Conservation (phyloP, 2,329 filamentous ascomycete genomes). For the Sporothrix curviconia region DNA sequence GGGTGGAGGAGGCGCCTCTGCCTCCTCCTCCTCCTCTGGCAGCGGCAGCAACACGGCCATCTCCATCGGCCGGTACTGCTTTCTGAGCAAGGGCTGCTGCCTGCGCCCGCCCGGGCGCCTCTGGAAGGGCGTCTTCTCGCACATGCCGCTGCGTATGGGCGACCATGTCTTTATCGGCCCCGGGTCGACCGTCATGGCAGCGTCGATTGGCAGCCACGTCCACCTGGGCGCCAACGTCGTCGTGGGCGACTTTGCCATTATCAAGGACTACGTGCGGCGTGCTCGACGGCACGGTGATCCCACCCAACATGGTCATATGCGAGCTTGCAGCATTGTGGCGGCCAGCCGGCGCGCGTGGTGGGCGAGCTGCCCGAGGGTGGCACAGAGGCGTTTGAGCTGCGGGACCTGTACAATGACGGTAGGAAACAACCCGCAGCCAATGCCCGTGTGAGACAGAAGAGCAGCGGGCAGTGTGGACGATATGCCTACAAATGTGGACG, state of each 20-base stretch:
- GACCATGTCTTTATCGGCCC: slow-evolving; percentile 89
- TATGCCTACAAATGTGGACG: no score
- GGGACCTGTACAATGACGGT: slow-evolving; percentile 59
- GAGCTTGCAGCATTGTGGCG: slow-evolving; percentile 84
- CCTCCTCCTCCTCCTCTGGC: slow-evolving; percentile 24
- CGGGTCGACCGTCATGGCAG: slow-evolving; percentile 71
- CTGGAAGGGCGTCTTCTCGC: slow-evolving; percentile 70
- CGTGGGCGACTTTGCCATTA: slow-evolving; percentile 78
- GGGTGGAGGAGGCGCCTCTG: slow-evolving; percentile 16
- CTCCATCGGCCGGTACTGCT: slow-evolving; percentile 84
- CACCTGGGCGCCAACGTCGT: slow-evolving; percentile 72
- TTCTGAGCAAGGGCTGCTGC: slow-evolving; percentile 71
- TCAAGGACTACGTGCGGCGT: slow-evolving; percentile 92
- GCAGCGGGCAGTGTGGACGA: no score
- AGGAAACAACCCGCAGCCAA: slow-evolving; percentile 46
- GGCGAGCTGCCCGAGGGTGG: slow-evolving; percentile 73
- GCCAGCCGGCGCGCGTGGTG: slow-evolving; percentile 69
- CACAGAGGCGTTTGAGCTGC: slow-evolving; percentile 56
- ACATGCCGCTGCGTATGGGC: slow-evolving; percentile 85
- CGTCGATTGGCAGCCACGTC: slow-evolving; percentile 77
- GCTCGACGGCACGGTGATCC: slow-evolving; percentile 75
- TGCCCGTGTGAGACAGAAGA: slow-evolving; percentile 31
- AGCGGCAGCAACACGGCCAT: slow-evolving; percentile 55
- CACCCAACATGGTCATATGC: slow-evolving; percentile 86
- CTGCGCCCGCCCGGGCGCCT: slow-evolving; percentile 78